These are phyloP conservation scores for Cutaneotrichosporon dermatis DNA, from an alignment of 1,284 basidiomycete species.

Conservation along the genomic window DNA sequence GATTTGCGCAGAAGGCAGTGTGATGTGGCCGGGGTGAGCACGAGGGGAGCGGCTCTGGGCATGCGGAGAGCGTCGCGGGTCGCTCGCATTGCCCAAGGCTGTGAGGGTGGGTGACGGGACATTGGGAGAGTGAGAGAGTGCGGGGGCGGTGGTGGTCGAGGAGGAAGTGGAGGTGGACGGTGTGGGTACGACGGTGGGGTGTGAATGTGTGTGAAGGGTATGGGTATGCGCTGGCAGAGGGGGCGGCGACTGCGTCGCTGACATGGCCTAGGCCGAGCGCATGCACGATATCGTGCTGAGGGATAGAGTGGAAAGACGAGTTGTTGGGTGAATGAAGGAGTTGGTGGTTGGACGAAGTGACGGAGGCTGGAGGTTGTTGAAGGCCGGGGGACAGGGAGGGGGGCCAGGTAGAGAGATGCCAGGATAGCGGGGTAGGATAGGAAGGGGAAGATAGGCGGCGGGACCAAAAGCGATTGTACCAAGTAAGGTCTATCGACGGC, in stretches of 20 bases:
- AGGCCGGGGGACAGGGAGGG: no score
- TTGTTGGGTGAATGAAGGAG: no score
- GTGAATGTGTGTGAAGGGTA: background rate
- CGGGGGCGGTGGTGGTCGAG: background rate
- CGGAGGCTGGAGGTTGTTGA: no score
- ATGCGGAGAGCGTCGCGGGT: background rate
- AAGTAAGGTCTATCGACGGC: no score
- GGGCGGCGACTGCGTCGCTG: constrained; percentile 3
- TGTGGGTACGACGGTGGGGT: background rate
- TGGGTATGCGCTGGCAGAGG: background rate
- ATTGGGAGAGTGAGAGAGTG: background rate
- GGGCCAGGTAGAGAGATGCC: no score
- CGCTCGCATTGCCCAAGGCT: background rate
- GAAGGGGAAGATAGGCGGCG: no score
- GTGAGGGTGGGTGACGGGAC: background rate
- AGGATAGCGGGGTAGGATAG: no score
- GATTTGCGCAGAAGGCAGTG: background rate
- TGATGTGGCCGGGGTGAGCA: background rate
- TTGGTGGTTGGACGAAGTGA: no score
- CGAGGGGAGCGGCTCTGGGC: background rate
- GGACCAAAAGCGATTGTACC: no score
- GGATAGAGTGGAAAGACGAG: background rate
- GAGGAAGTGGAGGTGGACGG: background rate
- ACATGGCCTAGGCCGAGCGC: constrained; percentile 4
- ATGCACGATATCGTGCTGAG: background rate